Evolutionary conservation across 345 rosid genomes (phyloP).

Genomic region (Moringa oleifera): DNA sequence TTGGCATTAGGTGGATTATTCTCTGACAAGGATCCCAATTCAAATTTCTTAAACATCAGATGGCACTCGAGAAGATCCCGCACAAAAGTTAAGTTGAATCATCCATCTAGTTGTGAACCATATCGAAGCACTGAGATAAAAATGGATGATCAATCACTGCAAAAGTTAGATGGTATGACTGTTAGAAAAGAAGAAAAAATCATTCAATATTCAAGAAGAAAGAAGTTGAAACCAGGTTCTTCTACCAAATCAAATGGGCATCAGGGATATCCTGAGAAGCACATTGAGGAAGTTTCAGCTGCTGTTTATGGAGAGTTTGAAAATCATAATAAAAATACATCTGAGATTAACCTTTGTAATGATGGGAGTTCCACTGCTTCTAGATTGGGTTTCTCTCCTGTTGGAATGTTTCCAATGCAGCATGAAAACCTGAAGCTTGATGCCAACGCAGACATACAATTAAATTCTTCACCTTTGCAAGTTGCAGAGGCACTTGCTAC

Average conservation of each 20-base stretch:
- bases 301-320: conserved; percentile 15
- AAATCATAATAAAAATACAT: conserved; percentile 10
- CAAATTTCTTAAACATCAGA: conserved; percentile 42
- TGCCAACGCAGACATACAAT: conserved; percentile 19
- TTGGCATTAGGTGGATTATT: conserved; percentile 72
- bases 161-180: conserved; percentile 20
- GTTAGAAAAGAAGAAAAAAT: conserved; percentile 45
- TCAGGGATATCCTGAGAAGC: conserved; percentile 12
- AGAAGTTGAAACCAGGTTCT: conserved; percentile 41
- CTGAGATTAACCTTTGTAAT: conserved; percentile 9
- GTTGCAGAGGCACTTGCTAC: conserved; percentile 19
- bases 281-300: conserved; percentile 23
- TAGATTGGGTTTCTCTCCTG: conserved; percentile 11
- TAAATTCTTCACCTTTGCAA: conserved; percentile 25
- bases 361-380: conserved; percentile 12
- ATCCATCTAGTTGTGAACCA: conserved; percentile 25
- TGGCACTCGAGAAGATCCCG: conserved; percentile 81
- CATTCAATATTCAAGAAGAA: conserved; percentile 81
- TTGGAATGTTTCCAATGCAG: conserved; percentile 16
- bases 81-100: conserved; percentile 46
- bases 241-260: conserved; percentile 26
- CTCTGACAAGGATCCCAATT: conserved; percentile 32
- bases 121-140: conserved; percentile 33
- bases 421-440: conserved; percentile 33
- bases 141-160: conserved; percentile 19